These are phyloP conservation scores for Trifolium pratense DNA, from an alignment of 306 rosid species.

Conservation along the genomic window DNA sequence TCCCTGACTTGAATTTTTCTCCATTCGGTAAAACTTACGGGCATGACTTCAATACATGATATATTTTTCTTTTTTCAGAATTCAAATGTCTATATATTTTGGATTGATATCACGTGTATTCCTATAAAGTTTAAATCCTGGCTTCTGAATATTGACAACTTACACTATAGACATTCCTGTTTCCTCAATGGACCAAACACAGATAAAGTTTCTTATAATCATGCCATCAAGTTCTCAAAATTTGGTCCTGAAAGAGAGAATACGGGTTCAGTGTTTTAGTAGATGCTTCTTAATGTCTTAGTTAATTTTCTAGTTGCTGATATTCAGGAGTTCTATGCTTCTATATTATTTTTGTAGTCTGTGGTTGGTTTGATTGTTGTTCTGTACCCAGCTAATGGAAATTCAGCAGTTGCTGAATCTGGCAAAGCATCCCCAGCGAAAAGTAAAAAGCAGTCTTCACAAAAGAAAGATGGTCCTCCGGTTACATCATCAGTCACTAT, in stretches of 20 bases:
- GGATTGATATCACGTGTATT: neutral
- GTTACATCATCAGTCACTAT: slow-evolving; percentile 50
- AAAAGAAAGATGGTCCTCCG: slow-evolving; percentile 56
- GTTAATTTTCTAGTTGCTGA: slow-evolving; percentile 30
- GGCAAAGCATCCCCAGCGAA: slow-evolving; percentile 48
- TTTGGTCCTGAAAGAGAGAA: slow-evolving; percentile 8
- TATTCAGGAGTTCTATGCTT: slow-evolving; percentile 17
- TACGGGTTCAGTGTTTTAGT: slow-evolving; percentile 10
- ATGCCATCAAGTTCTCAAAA: slow-evolving; percentile 9
- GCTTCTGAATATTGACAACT: neutral
- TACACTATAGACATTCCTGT: slow-evolving; percentile 11
- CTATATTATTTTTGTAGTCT: slow-evolving; percentile 15
- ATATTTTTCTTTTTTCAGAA: slow-evolving; percentile 7
- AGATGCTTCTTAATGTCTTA: slow-evolving; percentile 23
- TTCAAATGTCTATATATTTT: slow-evolving; percentile 6
- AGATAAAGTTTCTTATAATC: neutral
- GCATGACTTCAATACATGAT: slow-evolving; percentile 6
- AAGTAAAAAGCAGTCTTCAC: slow-evolving; percentile 59
- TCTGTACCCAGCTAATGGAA: slow-evolving; percentile 53
- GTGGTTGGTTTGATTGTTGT: slow-evolving; percentile 40
- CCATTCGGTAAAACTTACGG: slow-evolving; percentile 7
- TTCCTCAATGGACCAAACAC: neutral
- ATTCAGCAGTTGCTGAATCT: slow-evolving; percentile 49
- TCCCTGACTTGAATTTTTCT: neutral
- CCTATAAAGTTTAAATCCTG: slow-evolving; percentile 13